A percentile compares a stretch with the other conserved stretches of the same genome.
Evolutionary conservation across 2,329 filamentous ascomycete species (phyloP).

Genomic region (Aspergillus caelatus): DNA sequence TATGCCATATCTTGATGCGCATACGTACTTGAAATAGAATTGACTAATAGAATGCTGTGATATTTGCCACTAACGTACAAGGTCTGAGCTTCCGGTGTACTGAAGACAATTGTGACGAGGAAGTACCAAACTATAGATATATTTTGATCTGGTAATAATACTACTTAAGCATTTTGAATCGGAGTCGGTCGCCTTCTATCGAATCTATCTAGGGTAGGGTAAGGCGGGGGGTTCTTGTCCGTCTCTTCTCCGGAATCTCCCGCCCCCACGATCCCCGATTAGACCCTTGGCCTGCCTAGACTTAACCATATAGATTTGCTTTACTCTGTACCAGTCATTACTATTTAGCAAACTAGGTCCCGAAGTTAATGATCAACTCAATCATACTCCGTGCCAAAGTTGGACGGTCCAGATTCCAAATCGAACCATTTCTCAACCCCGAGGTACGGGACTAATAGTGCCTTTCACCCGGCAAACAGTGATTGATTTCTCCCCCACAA

Average conservation of each 20-base stretch:
- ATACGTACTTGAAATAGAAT: neutral
- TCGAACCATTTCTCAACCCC: neutral
- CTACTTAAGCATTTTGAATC: neutral
- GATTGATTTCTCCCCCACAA: neutral
- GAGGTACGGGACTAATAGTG: neutral
- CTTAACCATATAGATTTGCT: neutral
- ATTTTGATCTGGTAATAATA: neutral
- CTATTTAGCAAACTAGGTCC: neutral
- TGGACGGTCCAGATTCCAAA: neutral
- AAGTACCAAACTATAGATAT: neutral
- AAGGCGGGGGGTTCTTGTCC: neutral
- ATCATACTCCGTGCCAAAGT: neutral
- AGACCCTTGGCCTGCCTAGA: neutral
- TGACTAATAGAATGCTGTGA: neutral
- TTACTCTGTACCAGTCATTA: neutral
- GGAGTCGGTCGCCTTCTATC: too few relatives aligned
- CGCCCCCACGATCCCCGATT: slow-evolving; percentile 12
- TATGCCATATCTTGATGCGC: neutral
- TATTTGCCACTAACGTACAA: neutral
- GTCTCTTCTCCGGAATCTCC: slow-evolving; percentile 11
- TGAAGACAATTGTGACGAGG: neutral
- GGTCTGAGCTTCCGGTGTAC: neutral
- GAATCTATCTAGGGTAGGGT: neutral
- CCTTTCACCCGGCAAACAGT: neutral
- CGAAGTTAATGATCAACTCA: neutral